Evolutionary conservation across 2,329 filamentous ascomycete genomes (phyloP).

Genomic region (Niveomyces coronatus): DNA sequence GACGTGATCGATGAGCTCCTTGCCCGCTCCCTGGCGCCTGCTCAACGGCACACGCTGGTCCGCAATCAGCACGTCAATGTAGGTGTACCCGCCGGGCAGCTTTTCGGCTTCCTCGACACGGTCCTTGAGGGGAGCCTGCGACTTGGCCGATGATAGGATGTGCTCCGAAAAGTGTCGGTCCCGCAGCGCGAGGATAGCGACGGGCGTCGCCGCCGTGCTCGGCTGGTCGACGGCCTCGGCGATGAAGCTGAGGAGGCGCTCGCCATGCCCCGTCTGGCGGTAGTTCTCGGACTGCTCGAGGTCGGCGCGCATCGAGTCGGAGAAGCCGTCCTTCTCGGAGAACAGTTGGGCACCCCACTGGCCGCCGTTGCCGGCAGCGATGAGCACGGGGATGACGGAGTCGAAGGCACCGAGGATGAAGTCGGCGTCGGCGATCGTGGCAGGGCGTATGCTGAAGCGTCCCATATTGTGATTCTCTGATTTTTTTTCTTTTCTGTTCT

Average conservation of each 20-base stretch:
- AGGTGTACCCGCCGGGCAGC: slow-evolving; percentile 7
- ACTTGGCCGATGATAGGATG: slow-evolving; percentile 6
- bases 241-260: slow-evolving; percentile 18
- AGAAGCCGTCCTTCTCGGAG: slow-evolving; percentile 15
- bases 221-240: slow-evolving; percentile 14
- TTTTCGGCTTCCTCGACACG: slow-evolving; percentile 6
- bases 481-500: too few species aligned
- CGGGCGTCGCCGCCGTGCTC: slow-evolving; percentile 9
- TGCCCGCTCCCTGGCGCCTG: slow-evolving; percentile 8
- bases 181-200: slow-evolving; percentile 2
- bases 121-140: not conserved
- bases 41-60: slow-evolving; percentile 10
- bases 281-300: slow-evolving; percentile 17
- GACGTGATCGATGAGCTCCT: slow-evolving; percentile 10
- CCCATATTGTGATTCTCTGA: too few species aligned
- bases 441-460: slow-evolving; percentile 19
- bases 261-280: slow-evolving; percentile 13
- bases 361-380: slow-evolving; percentile 16
- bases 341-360: slow-evolving; percentile 21
- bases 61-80: slow-evolving; percentile 13
- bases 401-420: slow-evolving; percentile 22
- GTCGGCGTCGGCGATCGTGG: slow-evolving; percentile 14
- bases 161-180: slow-evolving; percentile 12
- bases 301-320: slow-evolving; percentile 13
- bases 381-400: slow-evolving; percentile 19